Evolutionary conservation across 2,329 filamentous ascomycete genomes (phyloP), one percentile per base, ranked within the genome.

Genomic region (Apiospora saccharicola): DNA sequence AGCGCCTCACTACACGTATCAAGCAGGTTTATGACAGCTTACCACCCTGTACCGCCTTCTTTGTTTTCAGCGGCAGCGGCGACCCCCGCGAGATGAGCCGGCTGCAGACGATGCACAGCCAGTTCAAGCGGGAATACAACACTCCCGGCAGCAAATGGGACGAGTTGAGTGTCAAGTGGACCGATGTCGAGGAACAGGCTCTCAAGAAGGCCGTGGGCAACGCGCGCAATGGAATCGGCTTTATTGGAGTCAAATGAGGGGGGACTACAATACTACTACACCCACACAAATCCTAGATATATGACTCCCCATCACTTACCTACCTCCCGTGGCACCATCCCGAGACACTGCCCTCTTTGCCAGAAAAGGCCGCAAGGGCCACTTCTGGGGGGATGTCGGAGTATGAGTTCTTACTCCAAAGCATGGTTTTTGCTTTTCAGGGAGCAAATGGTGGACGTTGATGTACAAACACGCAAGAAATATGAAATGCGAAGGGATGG

Each of bases 51-150:
- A 92, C 91, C 0, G 90, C 86, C 3, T 85, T 93, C 71, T 85
- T 93, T 67, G 82, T 93, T 46, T 90, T 90, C 81, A 90, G 88
- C 75, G 91, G 91, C 74, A 91, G 89, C 7, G 91, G 91, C 51
- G 90, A 93, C 76, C 90, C 91, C n/a, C 87, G 90, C 46, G 87
- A 90, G 77, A 91, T 92, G 90, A 87, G 86, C 73, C 84, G 86
- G 53, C 82, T 92, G 75, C 89, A 91, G 82, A 85, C 86, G 30
- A 83, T 91, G 84, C 88, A 92, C 69, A 79, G 85, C 8, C 86
- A 88, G 80, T 91, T 88, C 84, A 89, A 87, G 79, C 86, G 86
- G 76, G 91, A 93, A 80, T 92, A 91, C 79, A 90, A 90, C 80
- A 87, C 86, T 12, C 87, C 87, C 0, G 88, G 89, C 16, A 88